Evolutionary conservation across 2,329 filamentous ascomycete species (phyloP).

Genomic region (Paracorniculantispora psalliotae): DNA sequence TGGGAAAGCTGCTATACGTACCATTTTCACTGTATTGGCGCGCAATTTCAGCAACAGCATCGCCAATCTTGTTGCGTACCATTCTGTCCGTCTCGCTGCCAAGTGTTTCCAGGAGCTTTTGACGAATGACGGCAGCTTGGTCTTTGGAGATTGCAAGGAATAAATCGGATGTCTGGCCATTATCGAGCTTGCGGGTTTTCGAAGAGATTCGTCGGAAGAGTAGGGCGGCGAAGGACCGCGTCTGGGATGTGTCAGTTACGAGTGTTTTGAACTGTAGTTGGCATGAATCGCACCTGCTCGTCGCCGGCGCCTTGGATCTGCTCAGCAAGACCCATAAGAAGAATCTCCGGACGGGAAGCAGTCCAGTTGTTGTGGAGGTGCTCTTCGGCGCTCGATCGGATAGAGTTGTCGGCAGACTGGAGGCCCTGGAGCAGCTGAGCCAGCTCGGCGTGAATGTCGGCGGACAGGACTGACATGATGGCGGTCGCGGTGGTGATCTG

Average conservation of each 20-base stretch:
- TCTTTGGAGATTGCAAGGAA: constrained; percentile 75
- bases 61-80: constrained; percentile 91
- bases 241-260: constrained; percentile 44
- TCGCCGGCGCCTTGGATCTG: constrained; percentile 79
- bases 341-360: constrained; percentile 69
- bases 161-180: constrained; percentile 70
- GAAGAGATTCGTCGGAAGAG: constrained; percentile 92
- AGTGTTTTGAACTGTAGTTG: constrained; percentile 3
- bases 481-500: constrained; percentile 15
- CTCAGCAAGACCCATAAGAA: constrained; percentile 91
- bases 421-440: constrained; percentile 81
- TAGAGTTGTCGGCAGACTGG: constrained; percentile 81
- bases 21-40: constrained; percentile 91
- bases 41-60: constrained; percentile 93
- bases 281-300: constrained; percentile 50
- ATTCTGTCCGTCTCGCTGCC: constrained; percentile 65
- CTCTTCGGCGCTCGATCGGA: constrained; percentile 82
- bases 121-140: constrained; percentile 72
- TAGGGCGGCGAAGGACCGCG: constrained; percentile 85
- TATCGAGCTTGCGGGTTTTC: constrained; percentile 73
- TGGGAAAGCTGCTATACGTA: no score
- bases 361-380: constrained; percentile 91
- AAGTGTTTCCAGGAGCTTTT: constrained; percentile 76
- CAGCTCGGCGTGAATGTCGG: constrained; percentile 80
- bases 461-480: constrained; percentile 77